Conservation (phyloP, 306 rosid species). For the Cucumis cinereus region DNA sequence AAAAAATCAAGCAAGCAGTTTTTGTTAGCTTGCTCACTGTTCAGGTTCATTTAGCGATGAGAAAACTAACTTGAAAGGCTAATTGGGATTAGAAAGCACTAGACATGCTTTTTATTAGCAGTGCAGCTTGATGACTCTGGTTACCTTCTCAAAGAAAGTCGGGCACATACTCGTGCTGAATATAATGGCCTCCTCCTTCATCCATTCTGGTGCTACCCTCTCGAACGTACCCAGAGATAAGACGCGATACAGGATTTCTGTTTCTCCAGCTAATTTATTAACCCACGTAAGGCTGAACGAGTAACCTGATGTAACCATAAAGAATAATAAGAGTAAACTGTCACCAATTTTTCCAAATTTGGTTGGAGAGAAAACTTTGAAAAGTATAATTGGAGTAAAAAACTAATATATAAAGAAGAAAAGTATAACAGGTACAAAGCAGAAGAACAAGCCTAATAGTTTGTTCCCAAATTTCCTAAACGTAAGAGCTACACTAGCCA, state of each 20-base stretch:
- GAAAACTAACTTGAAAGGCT: not conserved
- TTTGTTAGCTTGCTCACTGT: not conserved
- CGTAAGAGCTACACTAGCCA: not conserved
- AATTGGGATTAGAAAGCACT: not conserved
- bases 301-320: constrained; percentile 37
- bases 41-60: not conserved
- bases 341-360: not conserved
- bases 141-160: constrained; percentile 59
- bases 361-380: too few relatives aligned
- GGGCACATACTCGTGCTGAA: constrained; percentile 82
- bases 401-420: not conserved
- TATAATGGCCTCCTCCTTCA: constrained; percentile 65
- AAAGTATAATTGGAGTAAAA: not conserved
- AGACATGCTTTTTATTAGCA: not conserved
- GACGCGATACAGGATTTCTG: constrained; percentile 46
- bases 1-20: not conserved
- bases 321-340: not conserved
- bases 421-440: not conserved
- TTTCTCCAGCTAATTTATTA: constrained; percentile 32
- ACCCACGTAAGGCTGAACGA: constrained; percentile 71
- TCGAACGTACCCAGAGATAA: constrained; percentile 68
- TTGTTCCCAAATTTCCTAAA: not conserved
- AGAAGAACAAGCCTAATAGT: not conserved
- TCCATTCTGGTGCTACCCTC: constrained; percentile 90
- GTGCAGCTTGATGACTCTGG: constrained; percentile 40